A percentile compares a stretch with the other conserved stretches of the same genome.
Evolutionary conservation across 2,329 filamentous ascomycete genomes (phyloP).

Genomic region (Aspergillus jensenii): DNA sequence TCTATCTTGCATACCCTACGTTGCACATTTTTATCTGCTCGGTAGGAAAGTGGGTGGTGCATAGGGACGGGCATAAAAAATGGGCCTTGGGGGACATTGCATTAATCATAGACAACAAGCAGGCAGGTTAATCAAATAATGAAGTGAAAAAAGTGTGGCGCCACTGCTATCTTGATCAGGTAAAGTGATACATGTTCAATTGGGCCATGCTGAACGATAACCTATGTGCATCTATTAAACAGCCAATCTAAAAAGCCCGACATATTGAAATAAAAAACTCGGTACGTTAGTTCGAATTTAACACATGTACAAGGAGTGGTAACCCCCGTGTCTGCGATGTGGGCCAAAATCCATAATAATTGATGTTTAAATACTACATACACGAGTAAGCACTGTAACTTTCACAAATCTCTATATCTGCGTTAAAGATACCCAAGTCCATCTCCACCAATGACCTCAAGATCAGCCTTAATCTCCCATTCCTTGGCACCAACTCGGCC

Average conservation of each 20-base stretch:
- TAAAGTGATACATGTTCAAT: background rate
- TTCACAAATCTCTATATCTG: background rate
- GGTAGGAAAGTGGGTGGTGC: background rate
- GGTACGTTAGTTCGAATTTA: no score
- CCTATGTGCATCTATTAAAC: no score
- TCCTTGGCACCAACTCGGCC: slow-evolving; percentile 68
- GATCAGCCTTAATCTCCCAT: slow-evolving; percentile 68
- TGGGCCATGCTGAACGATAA: background rate
- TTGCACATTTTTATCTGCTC: background rate
- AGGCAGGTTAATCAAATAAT: background rate
- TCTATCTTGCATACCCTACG: slow-evolving; percentile 1
- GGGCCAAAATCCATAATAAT: background rate
- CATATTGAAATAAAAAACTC: no score
- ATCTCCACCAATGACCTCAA: slow-evolving; percentile 64
- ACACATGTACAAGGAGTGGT: background rate
- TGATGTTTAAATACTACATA: background rate
- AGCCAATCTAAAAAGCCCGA: no score
- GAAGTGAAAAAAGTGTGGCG: background rate
- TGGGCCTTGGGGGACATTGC: background rate
- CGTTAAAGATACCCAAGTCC: slow-evolving; percentile 54
- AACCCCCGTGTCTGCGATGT: background rate
- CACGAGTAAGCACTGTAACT: background rate
- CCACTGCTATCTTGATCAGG: background rate
- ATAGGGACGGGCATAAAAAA: background rate
- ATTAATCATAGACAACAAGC: background rate